Evolutionary conservation across 2,329 filamentous ascomycete species (phyloP).

Genomic region (Curvularia spicifera): DNA sequence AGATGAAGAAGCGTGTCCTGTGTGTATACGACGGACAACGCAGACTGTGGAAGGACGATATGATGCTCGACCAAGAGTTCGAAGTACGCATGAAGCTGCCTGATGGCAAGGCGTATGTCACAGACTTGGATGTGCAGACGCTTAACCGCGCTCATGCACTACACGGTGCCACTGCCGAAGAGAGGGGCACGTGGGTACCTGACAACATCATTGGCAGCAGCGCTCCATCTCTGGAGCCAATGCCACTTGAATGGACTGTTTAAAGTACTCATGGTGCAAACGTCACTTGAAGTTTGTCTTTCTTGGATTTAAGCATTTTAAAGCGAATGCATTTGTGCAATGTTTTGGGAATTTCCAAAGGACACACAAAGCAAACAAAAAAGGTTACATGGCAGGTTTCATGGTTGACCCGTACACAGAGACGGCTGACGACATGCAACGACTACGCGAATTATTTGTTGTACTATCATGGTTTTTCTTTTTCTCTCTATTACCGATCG

Average conservation of each 20-base stretch:
- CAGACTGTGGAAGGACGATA: constrained; percentile 94
- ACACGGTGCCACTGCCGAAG: constrained; percentile 77
- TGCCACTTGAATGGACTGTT: constrained; percentile 10
- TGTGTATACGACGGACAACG: constrained; percentile 89
- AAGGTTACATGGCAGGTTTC: constrained; percentile 18
- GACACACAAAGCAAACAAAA: constrained; percentile 15
- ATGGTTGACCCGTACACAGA: constrained; percentile 28
- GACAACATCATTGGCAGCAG: constrained; percentile 63
- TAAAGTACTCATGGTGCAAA: constrained; percentile 6
- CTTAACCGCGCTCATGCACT: constrained; percentile 87
- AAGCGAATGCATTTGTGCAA: constrained; percentile 12
- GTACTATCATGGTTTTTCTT: constrained; percentile 9
- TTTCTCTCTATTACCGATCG: constrained; percentile 8
- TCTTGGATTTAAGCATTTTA: constrained; percentile 9
- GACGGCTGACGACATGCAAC: constrained; percentile 19
- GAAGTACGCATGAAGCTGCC: constrained; percentile 84
- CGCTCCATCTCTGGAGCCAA: constrained; percentile 3
- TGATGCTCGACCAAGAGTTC: constrained; percentile 96
- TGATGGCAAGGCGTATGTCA: constrained; percentile 77
- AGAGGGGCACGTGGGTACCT: constrained; percentile 84
- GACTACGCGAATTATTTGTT: neutral
- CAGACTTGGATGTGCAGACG: constrained; percentile 91
- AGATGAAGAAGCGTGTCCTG: constrained; percentile 95
- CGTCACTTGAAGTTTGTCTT: neutral
- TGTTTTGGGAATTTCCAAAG: neutral